Evolutionary conservation across 1,284 basidiomycete genomes (phyloP), one percentile per base, ranked within the genome.

Genomic region (Mycena sp.): DNA sequence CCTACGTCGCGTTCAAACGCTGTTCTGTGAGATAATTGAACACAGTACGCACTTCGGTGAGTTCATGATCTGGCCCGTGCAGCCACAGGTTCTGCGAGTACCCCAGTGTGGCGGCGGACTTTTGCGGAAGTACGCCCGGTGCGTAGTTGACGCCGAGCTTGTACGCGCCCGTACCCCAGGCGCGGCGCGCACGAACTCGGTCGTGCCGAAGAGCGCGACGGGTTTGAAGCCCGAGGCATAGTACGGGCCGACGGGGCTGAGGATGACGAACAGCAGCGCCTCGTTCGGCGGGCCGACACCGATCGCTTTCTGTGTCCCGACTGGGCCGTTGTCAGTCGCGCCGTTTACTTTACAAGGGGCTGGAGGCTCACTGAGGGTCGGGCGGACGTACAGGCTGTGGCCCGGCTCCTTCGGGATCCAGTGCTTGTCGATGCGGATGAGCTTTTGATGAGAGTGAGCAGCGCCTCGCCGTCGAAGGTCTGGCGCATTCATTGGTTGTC

Each of bases 71-170:
- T 3, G 89, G 87, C 0, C 95, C 95, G 65, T 95, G 90, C 38
- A 99, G 81, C 96, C 97, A 99, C 7, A 99, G 85, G 76, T 98
- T 98, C 78, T 99, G 98, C 40, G 89, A 88, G 76, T 98, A 99
- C 14, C 97, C 97, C 63, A 87, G 78, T 51, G 86, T 78, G 0
- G 92, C 92, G n/a, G 95, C 97, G 63, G 87, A 80, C 71, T 91
- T 90, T 76, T 98, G 96, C 3, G 96, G 93, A 21, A 94, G 84
- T 28, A 97, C 89, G n/a, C 90, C 92, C 1, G 93, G 91, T 0
- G 94, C 94, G 74, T 97, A 97, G 82, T 98, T 98, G 28, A 92
- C 89, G 44, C 95, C 94, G 43, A 98, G 83, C 78, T 99, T 99
- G 84, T 83, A 97, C 12, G 91, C 92, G 48, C 96, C 96, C 30